Base-by-base conservation (phyloP, 305 asterid species). In the Solanum aculeatissimum region DNA sequence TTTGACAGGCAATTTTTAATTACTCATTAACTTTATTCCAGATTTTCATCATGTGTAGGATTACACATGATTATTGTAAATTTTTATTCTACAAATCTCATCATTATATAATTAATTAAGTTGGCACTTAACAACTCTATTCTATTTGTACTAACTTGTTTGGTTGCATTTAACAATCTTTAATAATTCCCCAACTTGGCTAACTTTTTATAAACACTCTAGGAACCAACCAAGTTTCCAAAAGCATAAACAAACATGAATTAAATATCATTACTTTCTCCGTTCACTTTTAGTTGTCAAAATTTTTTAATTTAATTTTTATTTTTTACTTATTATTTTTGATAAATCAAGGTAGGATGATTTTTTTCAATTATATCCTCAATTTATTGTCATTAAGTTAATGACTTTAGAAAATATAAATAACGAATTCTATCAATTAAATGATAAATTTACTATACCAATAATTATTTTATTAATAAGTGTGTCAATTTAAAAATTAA, bases 201-300 rank as follows among this genome's bases (percentile, higher is more conserved):
- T 81, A n/a, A 47, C 70, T 40, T 87, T 84, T 86, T 68, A 35
- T 84, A 85, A 85, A 40, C 83, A 84, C 87, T 69, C 77, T 86
- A 72, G 81, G 86, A 85, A 69, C 89, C 63, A 85, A 75, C 42
- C 83, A 85, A 91, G 92, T 88, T 86, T 82, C 95, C 90, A 86
- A 91, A 89, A 89, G 87, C 82, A 85, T 47, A 51, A 77, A 86
- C 91, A 87, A 80, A 10, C 82, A 49, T 8, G 63, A 75, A 74
- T 74, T 45, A 43, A 74, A 74, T 23, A 74, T 23, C 19, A 54
- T 19, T 40, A 7, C n/a, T n/a, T n/a, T n/a, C n/a, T n/a, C n/a
- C n/a, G n/a, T n/a, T n/a, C n/a, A n/a, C n/a, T n/a, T n/a, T n/a
- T n/a, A n/a, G n/a, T n/a, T n/a, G n/a, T n/a, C n/a, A n/a, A n/a